These are phyloP conservation scores for Rubia yunnanensis DNA, from an alignment of 257 asterid species.

Conservation along the genomic window DNA sequence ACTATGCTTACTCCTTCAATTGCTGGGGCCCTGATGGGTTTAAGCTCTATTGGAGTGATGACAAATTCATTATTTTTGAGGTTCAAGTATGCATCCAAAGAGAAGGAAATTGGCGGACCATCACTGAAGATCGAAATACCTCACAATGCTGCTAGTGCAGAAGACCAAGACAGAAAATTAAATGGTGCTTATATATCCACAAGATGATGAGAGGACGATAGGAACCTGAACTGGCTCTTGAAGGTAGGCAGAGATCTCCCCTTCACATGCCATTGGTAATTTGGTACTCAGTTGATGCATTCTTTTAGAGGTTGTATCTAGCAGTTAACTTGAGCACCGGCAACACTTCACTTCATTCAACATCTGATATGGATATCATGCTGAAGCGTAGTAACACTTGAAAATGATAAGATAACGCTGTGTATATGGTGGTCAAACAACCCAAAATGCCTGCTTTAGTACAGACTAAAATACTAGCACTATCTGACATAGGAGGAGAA, in stretches of 20 bases:
- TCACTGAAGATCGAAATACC: slow-evolving; percentile 33
- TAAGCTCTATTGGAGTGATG: slow-evolving; percentile 95
- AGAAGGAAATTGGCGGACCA: slow-evolving; percentile 28
- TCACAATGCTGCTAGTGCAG: slow-evolving; percentile 23
- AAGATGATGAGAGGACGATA: slow-evolving; percentile 23
- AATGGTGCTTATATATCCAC: slow-evolving; percentile 35
- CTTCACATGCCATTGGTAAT: too few relatives aligned
- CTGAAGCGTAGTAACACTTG: too few relatives aligned
- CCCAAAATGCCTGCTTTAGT: neutral
- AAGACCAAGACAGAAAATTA: slow-evolving; percentile 23
- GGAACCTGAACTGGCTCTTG: neutral
- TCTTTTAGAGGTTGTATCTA: neutral
- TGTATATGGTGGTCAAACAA: neutral
- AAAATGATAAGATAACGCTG: too few relatives aligned
- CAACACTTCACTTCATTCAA: neutral
- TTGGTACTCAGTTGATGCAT: neutral
- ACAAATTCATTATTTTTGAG: slow-evolving; percentile 75
- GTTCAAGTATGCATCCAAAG: slow-evolving; percentile 42
- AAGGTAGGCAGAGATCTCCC: neutral
- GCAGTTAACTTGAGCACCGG: neutral
- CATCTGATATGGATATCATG: too few relatives aligned
- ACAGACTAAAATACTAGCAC: too few relatives aligned
- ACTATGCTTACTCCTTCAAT: slow-evolving; percentile 94
- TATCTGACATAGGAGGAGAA: neutral
- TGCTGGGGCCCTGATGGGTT: slow-evolving; percentile 97